Evolutionary conservation across 192 early-diverging fungal species (phyloP), one percentile per base, ranked within the genome.

Genomic region (Thoreauomyces humboldtii): DNA sequence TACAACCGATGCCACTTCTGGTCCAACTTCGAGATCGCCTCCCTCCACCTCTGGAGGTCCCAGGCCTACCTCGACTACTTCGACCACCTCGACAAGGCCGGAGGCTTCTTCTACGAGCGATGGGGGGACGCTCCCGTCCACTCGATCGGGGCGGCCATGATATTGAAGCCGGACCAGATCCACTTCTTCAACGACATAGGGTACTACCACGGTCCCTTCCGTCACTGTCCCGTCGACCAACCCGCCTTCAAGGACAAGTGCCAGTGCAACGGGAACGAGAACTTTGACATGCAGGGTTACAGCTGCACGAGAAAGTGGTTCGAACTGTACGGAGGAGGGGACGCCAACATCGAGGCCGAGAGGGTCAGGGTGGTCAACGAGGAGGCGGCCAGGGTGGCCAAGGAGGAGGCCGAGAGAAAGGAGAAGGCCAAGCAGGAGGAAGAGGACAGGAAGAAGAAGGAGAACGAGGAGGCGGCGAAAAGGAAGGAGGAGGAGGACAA

Each of bases 11-110:
- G 85, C 66, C 86, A 90, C 59, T 89, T 87, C 53, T 92, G 92
- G 91, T 86, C 84, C 41, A 94, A 94, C 56, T 94, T 94, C 77
- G 92, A 94, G 71, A 93, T 95, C 58, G 90, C 78, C 29, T 75
- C 86, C 57, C 65, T 91, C 51, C 77, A 86, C 14, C 84, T 92
- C 53, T 88, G 86, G 61, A 71, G 87, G 44, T 85, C 81, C 61
- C 63, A 81, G 21, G 79, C 76, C 0, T 92, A 92, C 67, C 71
- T 76, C 15, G 78, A 77, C 29, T 88, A 78, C 33, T 93, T 92
- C 51, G 69, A 82, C n/a, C 80, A 84, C 36, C 72, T 95, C 27
- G 93, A 95, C 60, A 65, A 81, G 42, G 63, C 79, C 1, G 92
- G 92, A 32, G 92, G 92, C 9, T 93, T 92, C 80, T 94, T 90